Base-by-base conservation (phyloP, 768 basidiomycete genomes). In the Tephrocybe sp. region DNA sequence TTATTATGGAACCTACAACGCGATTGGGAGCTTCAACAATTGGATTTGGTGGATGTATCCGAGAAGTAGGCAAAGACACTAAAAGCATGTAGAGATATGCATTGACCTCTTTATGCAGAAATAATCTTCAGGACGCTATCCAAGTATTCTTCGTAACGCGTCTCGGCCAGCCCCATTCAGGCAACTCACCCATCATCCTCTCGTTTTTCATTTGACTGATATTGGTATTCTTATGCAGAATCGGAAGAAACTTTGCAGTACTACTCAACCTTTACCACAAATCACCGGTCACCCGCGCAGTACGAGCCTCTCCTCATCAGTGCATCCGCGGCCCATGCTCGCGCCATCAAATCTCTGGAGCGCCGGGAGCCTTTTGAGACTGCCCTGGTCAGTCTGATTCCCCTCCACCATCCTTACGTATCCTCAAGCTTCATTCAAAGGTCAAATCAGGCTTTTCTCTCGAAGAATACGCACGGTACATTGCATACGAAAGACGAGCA, bases 221-320 rank as follows among this genome's bases (percentile, higher is more conserved):
- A n/a, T 21, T 31, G 18, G 23, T 27, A 56, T n/a, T 44, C 42
- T 16, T 37, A n/a, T 36, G n/a, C 49, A 94, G 91, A 81, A 50
- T 77, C 84, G 47, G 90, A 91, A 33, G 80, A 88, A 12, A 94
- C 93, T 0, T 84, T 85, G 48, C 84, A 91, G 58, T 75, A 80
- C 2, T 98, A 95, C 64, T 97, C 94, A 0, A 79, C 85, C 0
- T 97, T 97, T 69, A 91, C 91, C 13, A 91, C 92, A 1, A 78
- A 80, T 47, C 78, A 88, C 65, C 80, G 84, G 57, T 80, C 87
- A 12, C 72, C 84, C 0, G 69, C 76, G n/a, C 77, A 86, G 36
- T 98, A 98, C 61, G 93, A 95, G 60, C 57, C 71, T 0, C 67
- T 85, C 6, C 79, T 97, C 21, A 77, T 95, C 15, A 66, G 79